Conservation (phyloP, 768 basidiomycete genomes). For the Asterophora lycoperdoides region DNA sequence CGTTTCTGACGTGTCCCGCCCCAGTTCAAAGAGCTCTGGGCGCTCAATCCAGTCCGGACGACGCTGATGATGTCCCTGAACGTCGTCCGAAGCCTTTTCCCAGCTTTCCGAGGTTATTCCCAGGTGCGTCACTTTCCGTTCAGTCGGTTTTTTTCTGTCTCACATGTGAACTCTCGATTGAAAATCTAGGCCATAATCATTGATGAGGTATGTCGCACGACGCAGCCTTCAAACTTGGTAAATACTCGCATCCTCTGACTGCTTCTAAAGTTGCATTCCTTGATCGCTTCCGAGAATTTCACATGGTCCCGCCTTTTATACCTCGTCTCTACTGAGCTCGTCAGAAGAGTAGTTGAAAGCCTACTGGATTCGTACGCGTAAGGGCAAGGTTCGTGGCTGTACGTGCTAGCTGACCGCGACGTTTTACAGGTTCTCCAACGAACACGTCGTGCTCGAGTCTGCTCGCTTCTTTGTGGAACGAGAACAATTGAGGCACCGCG, state of each 20-base stretch:
- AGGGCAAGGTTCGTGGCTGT: conserved; percentile 34
- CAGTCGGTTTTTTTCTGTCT: conserved; percentile 1
- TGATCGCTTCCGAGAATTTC: conserved; percentile 69
- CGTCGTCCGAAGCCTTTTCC: conserved; percentile 68
- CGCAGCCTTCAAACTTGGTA: conserved; percentile 11
- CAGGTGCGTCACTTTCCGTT: conserved; percentile 41
- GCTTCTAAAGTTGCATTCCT: conserved; percentile 53
- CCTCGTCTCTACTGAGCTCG: conserved; percentile 58
- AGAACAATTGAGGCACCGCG: conserved; percentile 71
- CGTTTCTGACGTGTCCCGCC: conserved; percentile 9
- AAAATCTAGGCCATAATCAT: conserved; percentile 62
- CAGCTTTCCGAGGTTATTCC: conserved; percentile 81
- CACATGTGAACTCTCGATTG: conserved; percentile 16
- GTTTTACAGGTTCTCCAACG: conserved; percentile 56
- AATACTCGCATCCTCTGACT: conserved; percentile 12
- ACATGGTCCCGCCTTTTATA: conserved; percentile 61
- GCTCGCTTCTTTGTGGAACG: conserved; percentile 74
- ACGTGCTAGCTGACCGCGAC: conserved; percentile 14
- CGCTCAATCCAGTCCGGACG: conserved; percentile 64
- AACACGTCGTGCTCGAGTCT: conserved; percentile 67
- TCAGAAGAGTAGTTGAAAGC: conserved; percentile 60
- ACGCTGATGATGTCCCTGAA: conserved; percentile 69
- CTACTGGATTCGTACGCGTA: conserved; percentile 71
- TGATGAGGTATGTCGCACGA: conserved; percentile 62
- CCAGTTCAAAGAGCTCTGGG: conserved; percentile 41